Percentiles rank a stretch among this genome's conserved stretches.
Conservation (phyloP, 1,284 basidiomycete genomes). For the Melampsora larici-populina region DNA sequence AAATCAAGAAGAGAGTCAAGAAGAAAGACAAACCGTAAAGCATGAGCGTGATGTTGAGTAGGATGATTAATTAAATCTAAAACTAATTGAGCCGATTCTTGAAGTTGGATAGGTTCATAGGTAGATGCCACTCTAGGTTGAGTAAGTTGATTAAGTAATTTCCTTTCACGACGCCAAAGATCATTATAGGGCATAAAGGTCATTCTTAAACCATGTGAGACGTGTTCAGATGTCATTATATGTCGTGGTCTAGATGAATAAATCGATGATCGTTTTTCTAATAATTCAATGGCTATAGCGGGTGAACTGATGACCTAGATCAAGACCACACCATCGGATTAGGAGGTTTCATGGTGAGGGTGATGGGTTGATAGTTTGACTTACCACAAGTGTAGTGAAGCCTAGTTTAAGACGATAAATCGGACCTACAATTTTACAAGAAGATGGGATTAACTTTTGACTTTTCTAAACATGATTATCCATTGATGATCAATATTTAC, state of each 20-base stretch:
- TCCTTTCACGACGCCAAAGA: conserved; percentile 48
- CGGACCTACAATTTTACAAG: conserved; percentile 48
- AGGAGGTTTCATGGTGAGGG: no score
- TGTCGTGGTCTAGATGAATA: conserved; percentile 50
- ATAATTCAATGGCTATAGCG: conserved; percentile 49
- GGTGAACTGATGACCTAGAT: conserved; percentile 47
- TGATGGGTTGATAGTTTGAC: neutral
- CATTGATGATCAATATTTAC: conserved; percentile 18
- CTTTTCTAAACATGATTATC: no score
- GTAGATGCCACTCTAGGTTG: conserved; percentile 47
- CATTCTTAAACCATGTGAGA: conserved; percentile 48
- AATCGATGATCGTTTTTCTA: conserved; percentile 50
- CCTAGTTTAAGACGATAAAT: conserved; percentile 50
- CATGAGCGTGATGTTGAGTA: conserved; percentile 49
- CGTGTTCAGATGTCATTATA: conserved; percentile 51
- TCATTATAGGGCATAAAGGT: conserved; percentile 51
- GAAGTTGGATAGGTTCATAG: conserved; percentile 50
- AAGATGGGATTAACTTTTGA: no score
- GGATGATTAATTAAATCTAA: conserved; percentile 48
- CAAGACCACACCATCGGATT: neutral
- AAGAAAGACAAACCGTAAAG: conserved; percentile 45
- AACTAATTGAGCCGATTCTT: conserved; percentile 49
- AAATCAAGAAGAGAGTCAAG: no score
- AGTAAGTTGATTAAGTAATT: conserved; percentile 48
- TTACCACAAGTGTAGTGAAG: conserved; percentile 45